Conservation (phyloP, 768 basidiomycete genomes). For the Psilocybe tampanensis region DNA sequence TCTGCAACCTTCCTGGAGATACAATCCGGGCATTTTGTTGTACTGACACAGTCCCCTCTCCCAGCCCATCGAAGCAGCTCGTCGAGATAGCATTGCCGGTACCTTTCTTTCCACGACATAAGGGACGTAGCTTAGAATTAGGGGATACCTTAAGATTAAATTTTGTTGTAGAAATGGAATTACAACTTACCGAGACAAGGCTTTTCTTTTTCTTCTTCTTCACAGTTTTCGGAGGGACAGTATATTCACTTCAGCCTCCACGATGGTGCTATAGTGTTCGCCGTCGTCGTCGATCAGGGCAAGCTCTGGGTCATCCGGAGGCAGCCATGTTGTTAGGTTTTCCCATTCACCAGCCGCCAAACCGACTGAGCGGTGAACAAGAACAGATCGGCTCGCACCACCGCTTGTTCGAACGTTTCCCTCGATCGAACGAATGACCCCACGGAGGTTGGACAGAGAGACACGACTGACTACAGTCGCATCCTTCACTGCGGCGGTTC, state of each 20-base stretch:
- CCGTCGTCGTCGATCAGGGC: slow-evolving; percentile 4
- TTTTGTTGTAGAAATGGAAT: too few relatives aligned
- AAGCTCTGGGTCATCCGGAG: neutral
- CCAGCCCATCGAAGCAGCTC: slow-evolving; percentile 11
- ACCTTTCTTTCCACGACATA: slow-evolving; percentile 9
- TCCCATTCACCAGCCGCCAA: neutral
- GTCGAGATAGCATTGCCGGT: slow-evolving; percentile 11
- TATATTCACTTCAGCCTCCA: slow-evolving; percentile 4
- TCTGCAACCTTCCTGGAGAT: neutral
- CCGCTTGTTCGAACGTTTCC: too few relatives aligned
- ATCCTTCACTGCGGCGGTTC: too few relatives aligned
- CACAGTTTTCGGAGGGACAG: neutral
- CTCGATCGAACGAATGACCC: too few relatives aligned
- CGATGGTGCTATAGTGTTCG: neutral
- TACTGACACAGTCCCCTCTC: slow-evolving; percentile 1
- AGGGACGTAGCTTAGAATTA: slow-evolving; percentile 5
- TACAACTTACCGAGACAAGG: slow-evolving; percentile 6
- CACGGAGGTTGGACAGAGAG: too few relatives aligned
- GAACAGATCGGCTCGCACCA: neutral
- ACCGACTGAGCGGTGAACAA: neutral
- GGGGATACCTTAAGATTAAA: neutral
- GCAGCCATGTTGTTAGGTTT: neutral
- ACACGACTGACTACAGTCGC: too few relatives aligned
- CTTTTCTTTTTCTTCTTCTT: slow-evolving; percentile 5
- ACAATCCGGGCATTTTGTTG: slow-evolving; percentile 6